These are phyloP conservation scores for Penicillium subrubescens DNA, from an alignment of 495 filamentous ascomycete species.

Conservation along the genomic window DNA sequence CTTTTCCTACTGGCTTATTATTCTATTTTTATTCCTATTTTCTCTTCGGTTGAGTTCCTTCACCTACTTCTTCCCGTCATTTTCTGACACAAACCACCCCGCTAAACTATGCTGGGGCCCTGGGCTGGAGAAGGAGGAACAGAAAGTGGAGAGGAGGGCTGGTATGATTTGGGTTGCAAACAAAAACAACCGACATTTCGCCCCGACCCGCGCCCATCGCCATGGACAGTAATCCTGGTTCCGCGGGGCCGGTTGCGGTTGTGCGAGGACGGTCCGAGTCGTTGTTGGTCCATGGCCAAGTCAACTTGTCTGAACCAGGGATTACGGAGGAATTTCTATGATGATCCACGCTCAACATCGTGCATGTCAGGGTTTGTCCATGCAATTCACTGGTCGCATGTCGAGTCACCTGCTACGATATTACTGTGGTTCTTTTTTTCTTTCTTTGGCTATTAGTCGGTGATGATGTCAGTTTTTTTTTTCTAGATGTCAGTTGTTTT, in stretches of 20 bases:
- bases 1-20: not conserved
- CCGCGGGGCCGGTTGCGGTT: constrained; percentile 40
- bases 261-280: constrained; percentile 34
- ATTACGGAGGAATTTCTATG: constrained; percentile 22
- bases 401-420: constrained; percentile 2
- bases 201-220: constrained; percentile 36
- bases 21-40: constrained; percentile 1
- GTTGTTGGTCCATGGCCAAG: constrained; percentile 15
- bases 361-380: constrained; percentile 19
- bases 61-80: not conserved
- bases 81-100: not conserved
- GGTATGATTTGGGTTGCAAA: not conserved
- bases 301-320: constrained; percentile 14
- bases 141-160: too few species aligned
- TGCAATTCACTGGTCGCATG: constrained; percentile 8
- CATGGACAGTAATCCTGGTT: constrained; percentile 33
- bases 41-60: not conserved
- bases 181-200: constrained; percentile 17
- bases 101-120: not conserved
- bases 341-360: constrained; percentile 16
- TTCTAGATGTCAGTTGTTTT: not conserved
- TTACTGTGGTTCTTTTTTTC: not conserved
- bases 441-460: not conserved
- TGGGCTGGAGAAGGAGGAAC: not conserved
- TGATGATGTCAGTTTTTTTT: constrained; percentile 15